Conservation (phyloP, 1,284 basidiomycete genomes). For the Gastroboletus turbinatus region DNA sequence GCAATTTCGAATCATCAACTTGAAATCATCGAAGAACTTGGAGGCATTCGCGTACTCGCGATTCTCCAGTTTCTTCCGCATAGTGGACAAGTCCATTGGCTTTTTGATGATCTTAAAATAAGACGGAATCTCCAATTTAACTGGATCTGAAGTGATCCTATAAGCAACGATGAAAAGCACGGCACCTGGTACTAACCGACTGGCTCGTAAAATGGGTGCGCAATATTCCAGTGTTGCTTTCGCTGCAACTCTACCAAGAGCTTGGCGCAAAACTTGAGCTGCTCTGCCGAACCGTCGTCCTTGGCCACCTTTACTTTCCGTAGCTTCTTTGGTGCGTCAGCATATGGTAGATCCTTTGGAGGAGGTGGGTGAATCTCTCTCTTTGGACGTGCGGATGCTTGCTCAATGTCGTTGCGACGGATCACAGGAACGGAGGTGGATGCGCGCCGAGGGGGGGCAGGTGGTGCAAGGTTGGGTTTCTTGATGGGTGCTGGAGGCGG, state of each 20-base stretch:
- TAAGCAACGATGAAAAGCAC: slow-evolving; percentile 2
- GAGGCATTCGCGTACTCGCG: slow-evolving; percentile 74
- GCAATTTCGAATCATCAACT: slow-evolving; percentile 93
- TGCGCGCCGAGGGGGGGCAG: slow-evolving; percentile 52
- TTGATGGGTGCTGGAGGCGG: slow-evolving; percentile 41
- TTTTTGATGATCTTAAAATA: slow-evolving; percentile 90
- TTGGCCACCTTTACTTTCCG: slow-evolving; percentile 61
- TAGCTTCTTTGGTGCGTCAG: slow-evolving; percentile 71
- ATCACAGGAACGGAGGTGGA: slow-evolving; percentile 80
- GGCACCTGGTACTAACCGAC: slow-evolving; percentile 63
- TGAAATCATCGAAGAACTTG: slow-evolving; percentile 89
- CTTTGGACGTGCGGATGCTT: slow-evolving; percentile 78
- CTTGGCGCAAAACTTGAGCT: slow-evolving; percentile 82
- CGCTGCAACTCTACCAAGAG: slow-evolving; percentile 77
- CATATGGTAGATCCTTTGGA: slow-evolving; percentile 87
- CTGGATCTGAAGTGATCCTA: slow-evolving; percentile 51
- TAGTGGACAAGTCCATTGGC: slow-evolving; percentile 93
- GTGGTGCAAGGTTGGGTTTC: slow-evolving; percentile 37
- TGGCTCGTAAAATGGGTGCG: slow-evolving; percentile 89
- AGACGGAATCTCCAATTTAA: slow-evolving; percentile 79
- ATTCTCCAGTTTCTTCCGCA: slow-evolving; percentile 79
- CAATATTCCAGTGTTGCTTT: slow-evolving; percentile 75
- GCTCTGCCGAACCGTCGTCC: slow-evolving; percentile 75
- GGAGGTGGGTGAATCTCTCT: slow-evolving; percentile 96
- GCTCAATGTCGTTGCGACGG: slow-evolving; percentile 63